Evolutionary conservation across 2,329 filamentous ascomycete genomes (phyloP), one percentile per base, ranked within the genome.

Genomic region (Fusarium nurragi): DNA sequence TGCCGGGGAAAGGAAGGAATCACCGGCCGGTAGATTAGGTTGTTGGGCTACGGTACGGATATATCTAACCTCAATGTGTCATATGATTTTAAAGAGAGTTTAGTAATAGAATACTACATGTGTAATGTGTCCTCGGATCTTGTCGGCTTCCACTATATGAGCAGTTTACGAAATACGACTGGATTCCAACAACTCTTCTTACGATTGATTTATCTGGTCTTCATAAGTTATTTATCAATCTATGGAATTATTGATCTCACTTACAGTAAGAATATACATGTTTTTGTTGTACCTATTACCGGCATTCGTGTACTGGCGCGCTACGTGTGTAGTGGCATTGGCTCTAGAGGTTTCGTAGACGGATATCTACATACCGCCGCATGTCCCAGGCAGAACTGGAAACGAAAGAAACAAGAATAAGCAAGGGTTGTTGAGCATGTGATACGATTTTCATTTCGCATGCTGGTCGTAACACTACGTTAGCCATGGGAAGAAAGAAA

Each of bases 341-440:
- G 30, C 44, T 41, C 32, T 26, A 46, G 47, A 64, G 55, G 39
- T 45, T 32, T 28, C 4, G 23, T 26, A 41, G 50, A 52, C 59
- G 64, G 64, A 52, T 66, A 66, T 67, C 49, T 66, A 66, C 64
- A 66, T 66, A 66, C 64, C 64, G 63, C 64, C 49, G 59, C 38
- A 49, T 34, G 25, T 44, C 26, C 48, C 23, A 49, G 58, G 30
- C 30, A 36, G 14, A 41, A 30, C 51, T 65, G 56, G 30, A 48
- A 65, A 41, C 49, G 39, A 50, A 21, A 32, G 54, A 28, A 50
- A 59, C 10, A 43, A 43, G 21, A 36, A 23, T 12, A 41, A 43
- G 14, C 52, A 64, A 47, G 53, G 43, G 18, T 61, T 37, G 40
- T 18, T 38, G 54, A 49, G 53, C 64, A 67, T 67, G 64, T 65